Evolutionary conservation across 495 filamentous ascomycete genomes (phyloP).

Genomic region (Penicilliopsis zonata): DNA sequence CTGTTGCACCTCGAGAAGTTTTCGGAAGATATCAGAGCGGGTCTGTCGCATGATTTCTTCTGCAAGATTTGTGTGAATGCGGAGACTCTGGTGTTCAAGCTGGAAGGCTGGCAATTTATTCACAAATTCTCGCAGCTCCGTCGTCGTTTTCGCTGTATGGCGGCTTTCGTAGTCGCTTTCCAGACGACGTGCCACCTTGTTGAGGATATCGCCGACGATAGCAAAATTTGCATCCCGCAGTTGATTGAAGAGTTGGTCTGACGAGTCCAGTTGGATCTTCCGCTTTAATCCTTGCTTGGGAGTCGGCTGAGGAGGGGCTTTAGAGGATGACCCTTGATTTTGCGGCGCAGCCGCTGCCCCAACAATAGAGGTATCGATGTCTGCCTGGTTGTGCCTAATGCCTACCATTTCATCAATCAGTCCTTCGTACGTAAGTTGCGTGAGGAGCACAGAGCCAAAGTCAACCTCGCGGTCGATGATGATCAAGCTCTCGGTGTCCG

Average conservation of each 20-base stretch:
- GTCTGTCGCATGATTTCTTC: conserved; percentile 94
- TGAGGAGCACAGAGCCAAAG: conserved; percentile 79
- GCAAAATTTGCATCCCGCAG: conserved; percentile 91
- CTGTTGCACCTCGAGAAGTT: conserved; percentile 86
- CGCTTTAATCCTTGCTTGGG: conserved; percentile 61
- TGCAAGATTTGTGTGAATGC: conserved; percentile 80
- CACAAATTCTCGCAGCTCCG: conserved; percentile 88
- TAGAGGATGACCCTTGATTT: conserved; percentile 36
- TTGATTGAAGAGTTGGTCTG: conserved; percentile 80
- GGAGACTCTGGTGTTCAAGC: conserved; percentile 82
- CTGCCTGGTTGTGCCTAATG: conserved; percentile 76
- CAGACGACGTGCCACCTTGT: conserved; percentile 81
- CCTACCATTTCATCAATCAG: conserved; percentile 90
- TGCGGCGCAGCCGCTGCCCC: conserved; percentile 48
- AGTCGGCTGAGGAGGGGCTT: conserved; percentile 29
- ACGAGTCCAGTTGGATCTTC: conserved; percentile 81
- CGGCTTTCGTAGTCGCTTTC: conserved; percentile 81
- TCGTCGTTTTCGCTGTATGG: conserved; percentile 76
- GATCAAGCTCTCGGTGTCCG: conserved; percentile 75
- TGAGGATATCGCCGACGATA: conserved; percentile 76
- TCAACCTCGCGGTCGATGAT: conserved; percentile 94
- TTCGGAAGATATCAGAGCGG: conserved; percentile 73
- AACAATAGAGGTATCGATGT: conserved; percentile 86
- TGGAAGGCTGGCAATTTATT: conserved; percentile 84
- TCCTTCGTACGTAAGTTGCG: conserved; percentile 94